phyloP scores from a whole-genome alignment of 495 filamentous ascomycete genomes.

The Xanthoparmelia taractica region DNA sequence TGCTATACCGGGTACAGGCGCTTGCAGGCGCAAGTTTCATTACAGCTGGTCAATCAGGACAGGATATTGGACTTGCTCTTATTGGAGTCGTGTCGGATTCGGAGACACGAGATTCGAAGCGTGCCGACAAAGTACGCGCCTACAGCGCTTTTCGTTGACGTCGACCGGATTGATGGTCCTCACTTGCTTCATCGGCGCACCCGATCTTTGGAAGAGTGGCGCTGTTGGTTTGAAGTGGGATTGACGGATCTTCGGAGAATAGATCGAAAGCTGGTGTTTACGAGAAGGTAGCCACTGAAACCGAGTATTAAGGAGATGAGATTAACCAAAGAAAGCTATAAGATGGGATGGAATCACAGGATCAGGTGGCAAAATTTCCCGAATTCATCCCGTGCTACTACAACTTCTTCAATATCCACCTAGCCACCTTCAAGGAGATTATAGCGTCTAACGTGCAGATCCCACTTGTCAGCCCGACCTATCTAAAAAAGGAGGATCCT shows the following conservation, averaged over 20 bases:
- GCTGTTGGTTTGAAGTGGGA: constrained; percentile 28
- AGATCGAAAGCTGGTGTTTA: background rate
- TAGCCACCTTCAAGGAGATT: too few relatives aligned
- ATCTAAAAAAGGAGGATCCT: background rate
- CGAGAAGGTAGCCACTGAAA: background rate
- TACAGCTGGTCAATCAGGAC: constrained; percentile 54
- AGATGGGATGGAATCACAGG: too few relatives aligned
- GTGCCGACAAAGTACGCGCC: constrained; percentile 24
- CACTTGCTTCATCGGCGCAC: constrained; percentile 32
- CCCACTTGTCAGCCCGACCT: too few relatives aligned
- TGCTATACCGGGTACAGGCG: constrained; percentile 49
- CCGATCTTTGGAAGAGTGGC: constrained; percentile 33
- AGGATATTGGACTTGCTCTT: constrained; percentile 48
- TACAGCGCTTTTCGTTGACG: constrained; percentile 44
- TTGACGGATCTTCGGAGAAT: background rate
- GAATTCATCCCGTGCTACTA: too few relatives aligned
- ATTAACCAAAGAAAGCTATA: background rate
- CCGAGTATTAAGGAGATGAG: background rate
- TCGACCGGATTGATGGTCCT: constrained; percentile 39
- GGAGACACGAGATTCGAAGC: constrained; percentile 37
- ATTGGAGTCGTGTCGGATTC: constrained; percentile 48
- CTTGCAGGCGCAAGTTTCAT: constrained; percentile 61
- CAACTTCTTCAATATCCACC: too few relatives aligned
- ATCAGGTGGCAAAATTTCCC: too few relatives aligned
- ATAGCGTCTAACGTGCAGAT: too few relatives aligned